Evolutionary conservation across 768 basidiomycete genomes (phyloP).

Genomic region (Lentinus brumalis): DNA sequence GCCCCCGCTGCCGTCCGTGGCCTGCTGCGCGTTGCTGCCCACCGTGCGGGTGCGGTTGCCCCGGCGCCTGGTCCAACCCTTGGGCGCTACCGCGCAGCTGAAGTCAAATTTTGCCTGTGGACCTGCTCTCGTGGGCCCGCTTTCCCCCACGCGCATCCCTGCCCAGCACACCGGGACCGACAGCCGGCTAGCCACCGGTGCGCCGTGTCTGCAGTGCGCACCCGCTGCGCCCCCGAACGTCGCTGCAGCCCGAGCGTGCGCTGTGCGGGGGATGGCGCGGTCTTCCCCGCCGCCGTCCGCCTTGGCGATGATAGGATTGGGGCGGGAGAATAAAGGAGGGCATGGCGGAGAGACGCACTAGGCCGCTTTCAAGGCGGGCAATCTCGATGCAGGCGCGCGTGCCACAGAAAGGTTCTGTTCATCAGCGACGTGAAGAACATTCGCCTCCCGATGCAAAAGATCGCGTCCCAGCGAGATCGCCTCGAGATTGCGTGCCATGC

Average conservation of each 20-base stretch:
- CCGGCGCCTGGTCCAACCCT: neutral
- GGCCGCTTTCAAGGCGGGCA: neutral
- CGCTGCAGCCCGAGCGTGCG: neutral
- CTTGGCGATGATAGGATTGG: neutral
- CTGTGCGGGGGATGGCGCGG: neutral
- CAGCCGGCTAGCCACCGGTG: neutral
- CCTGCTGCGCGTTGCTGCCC: no score
- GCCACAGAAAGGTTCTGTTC: conserved; percentile 1
- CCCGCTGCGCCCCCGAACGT: neutral
- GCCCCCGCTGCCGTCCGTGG: no score
- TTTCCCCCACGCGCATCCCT: neutral
- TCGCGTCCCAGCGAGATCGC: neutral
- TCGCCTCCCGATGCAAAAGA: neutral
- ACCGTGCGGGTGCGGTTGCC: neutral
- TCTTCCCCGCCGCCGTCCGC: no score
- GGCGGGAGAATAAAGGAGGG: neutral
- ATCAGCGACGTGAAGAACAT: conserved; percentile 3
- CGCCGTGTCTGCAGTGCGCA: neutral
- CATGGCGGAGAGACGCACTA: neutral
- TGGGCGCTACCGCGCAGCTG: neutral
- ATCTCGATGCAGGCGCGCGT: neutral
- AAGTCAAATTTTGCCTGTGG: neutral
- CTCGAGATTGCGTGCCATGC: neutral
- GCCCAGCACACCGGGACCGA: neutral
- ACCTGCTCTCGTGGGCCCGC: neutral